phyloP scores from a whole-genome alignment of 176 grass and related monocot species.

The barley (Hordeum vulgare) region DNA sequence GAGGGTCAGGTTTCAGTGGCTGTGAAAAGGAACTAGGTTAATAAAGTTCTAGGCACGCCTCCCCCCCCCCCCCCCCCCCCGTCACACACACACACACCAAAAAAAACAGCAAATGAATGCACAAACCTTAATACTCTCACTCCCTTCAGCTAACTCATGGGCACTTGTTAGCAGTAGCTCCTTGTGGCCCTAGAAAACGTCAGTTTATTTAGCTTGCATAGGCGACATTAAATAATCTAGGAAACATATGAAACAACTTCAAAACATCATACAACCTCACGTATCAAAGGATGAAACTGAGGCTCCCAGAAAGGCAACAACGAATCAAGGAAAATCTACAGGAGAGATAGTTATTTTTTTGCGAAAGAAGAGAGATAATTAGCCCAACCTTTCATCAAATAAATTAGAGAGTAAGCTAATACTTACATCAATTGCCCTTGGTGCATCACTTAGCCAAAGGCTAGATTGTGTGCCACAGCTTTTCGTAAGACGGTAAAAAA shows the following conservation, averaged over 20 bases:
- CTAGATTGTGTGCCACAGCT: neutral
- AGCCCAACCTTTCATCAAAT: neutral
- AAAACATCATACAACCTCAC: neutral
- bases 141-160: neutral
- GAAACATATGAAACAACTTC: neutral
- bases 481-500: neutral
- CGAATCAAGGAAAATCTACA: neutral
- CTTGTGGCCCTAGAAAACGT: neutral
- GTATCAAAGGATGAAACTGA: conserved; percentile 23
- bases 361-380: neutral
- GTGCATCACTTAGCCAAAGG: neutral
- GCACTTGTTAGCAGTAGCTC: neutral
- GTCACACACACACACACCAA: too few species aligned
- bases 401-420: neutral
- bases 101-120: neutral
- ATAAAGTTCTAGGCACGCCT: neutral
- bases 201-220: neutral
- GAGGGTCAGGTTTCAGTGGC: neutral
- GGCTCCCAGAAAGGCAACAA: conserved; percentile 10
- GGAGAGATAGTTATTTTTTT: neutral
- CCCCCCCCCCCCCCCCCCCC: too few species aligned
- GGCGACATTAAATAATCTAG: neutral
- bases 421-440: neutral
- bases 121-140: neutral
- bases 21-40: neutral